A percentile compares a stretch with the other conserved stretches of the same genome.
phyloP scores from a whole-genome alignment of 768 basidiomycete species.

The Mycena epipterygia region DNA sequence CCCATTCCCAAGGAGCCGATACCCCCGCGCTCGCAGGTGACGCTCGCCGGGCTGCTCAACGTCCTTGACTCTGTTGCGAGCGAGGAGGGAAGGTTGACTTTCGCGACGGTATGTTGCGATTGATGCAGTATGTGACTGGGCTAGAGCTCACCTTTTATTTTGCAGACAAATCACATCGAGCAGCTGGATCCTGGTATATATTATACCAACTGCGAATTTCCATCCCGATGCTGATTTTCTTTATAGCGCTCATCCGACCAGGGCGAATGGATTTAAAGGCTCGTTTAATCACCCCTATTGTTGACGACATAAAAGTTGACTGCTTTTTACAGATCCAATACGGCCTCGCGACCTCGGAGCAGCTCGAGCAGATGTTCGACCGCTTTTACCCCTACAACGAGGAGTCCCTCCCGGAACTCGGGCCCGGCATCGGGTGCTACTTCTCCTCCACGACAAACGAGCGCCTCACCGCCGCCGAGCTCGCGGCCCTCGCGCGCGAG shows the following conservation, averaged over 20 bases:
- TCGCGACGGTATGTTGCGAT: conserved; percentile 46
- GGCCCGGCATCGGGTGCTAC: conserved; percentile 21
- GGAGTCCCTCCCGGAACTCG: background rate
- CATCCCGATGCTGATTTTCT: background rate
- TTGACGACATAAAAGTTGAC: background rate
- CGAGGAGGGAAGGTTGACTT: conserved; percentile 49
- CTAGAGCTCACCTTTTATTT: background rate
- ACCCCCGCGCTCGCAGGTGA: conserved; percentile 40
- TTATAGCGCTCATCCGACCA: conserved; percentile 44
- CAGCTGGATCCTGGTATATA: conserved; percentile 45
- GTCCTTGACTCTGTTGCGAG: conserved; percentile 49
- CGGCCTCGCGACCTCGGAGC: conserved; percentile 40
- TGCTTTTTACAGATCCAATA: conserved; percentile 35
- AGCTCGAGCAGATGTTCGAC: conserved; percentile 45
- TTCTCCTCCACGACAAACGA: conserved; percentile 25
- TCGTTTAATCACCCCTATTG: background rate
- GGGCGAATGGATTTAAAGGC: conserved; percentile 50
- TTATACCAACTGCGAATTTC: no score
- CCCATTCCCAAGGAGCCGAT: conserved; percentile 21
- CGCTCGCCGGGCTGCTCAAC: conserved; percentile 51
- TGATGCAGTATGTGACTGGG: no score
- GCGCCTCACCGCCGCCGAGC: conserved; percentile 5
- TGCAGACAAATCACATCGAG: conserved; percentile 47
- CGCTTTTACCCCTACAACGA: conserved; percentile 41
- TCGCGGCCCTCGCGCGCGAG: conserved; percentile 31